Percentiles rank a stretch among this genome's conserved stretches.
phyloP scores from a whole-genome alignment of 495 filamentous ascomycete genomes.

The Rhypophila decipiens region DNA sequence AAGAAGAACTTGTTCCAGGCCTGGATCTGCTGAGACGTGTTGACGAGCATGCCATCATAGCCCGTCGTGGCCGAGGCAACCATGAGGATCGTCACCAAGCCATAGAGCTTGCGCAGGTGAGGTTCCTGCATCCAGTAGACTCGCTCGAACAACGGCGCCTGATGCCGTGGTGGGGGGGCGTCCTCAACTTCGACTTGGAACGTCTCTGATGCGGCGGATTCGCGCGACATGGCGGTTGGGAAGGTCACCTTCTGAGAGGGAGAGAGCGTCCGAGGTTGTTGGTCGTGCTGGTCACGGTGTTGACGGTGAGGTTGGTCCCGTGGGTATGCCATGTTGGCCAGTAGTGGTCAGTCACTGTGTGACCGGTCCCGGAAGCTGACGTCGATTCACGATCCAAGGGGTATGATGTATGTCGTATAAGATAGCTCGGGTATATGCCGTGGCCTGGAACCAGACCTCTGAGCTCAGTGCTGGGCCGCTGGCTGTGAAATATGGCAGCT shows the following conservation, averaged over 20 bases:
- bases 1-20: slow-evolving; percentile 49
- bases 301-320: not conserved
- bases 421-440: too few relatives aligned
- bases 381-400: too few relatives aligned
- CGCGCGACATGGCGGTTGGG: not conserved
- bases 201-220: too few relatives aligned
- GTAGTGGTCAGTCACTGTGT: not conserved
- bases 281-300: not conserved
- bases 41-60: slow-evolving; percentile 60
- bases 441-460: too few relatives aligned
- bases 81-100: slow-evolving; percentile 48
- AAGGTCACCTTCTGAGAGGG: slow-evolving; percentile 3
- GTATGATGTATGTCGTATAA: too few relatives aligned
- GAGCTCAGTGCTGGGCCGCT: not conserved
- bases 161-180: too few relatives aligned
- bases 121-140: slow-evolving; percentile 56
- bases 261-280: not conserved
- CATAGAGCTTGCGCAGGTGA: slow-evolving; percentile 55
- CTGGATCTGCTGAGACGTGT: slow-evolving; percentile 51
- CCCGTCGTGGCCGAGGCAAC: slow-evolving; percentile 59
- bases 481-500: not conserved
- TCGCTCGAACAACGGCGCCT: slow-evolving; percentile 49
- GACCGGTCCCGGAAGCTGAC: too few relatives aligned
- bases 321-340: not conserved
- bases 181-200: too few relatives aligned